phyloP scores from a whole-genome alignment of 2,329 filamentous ascomycete species.

The Phialophora expanda region DNA sequence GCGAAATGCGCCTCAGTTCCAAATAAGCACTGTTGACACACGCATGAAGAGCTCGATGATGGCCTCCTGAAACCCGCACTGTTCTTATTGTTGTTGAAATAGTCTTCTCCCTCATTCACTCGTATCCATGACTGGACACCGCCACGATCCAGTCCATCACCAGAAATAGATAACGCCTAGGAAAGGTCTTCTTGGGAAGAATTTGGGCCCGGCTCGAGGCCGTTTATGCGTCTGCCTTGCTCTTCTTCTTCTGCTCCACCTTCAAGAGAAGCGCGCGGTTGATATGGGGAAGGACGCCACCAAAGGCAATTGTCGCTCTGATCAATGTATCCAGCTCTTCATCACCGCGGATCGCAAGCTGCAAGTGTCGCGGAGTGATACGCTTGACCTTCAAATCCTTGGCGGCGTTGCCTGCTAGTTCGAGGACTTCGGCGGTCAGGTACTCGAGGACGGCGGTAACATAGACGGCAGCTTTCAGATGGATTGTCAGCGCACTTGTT shows the following conservation, averaged over 20 bases:
- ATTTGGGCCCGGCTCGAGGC: not conserved
- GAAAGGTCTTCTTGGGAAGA: not conserved
- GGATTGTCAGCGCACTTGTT: constrained; percentile 9
- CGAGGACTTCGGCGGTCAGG: constrained; percentile 94
- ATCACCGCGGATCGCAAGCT: constrained; percentile 97
- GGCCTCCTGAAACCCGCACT: constrained; percentile 27
- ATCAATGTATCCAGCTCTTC: constrained; percentile 98
- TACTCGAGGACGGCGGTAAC: constrained; percentile 98
- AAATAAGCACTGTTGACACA: constrained; percentile 21
- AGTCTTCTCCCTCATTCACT: constrained; percentile 30
- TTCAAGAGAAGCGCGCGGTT: constrained; percentile 95
- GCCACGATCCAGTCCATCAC: constrained; percentile 22
- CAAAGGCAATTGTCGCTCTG: constrained; percentile 95
- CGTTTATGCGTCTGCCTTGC: constrained; percentile 53
- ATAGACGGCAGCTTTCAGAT: constrained; percentile 78
- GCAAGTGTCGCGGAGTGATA: constrained; percentile 95
- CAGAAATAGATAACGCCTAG: constrained; percentile 1
- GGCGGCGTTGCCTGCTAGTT: constrained; percentile 96
- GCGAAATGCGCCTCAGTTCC: constrained; percentile 1
- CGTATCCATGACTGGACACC: constrained; percentile 30
- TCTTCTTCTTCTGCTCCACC: constrained; percentile 97
- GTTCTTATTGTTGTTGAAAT: constrained; percentile 17
- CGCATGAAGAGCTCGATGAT: constrained; percentile 23
- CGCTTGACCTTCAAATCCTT: constrained; percentile 99
- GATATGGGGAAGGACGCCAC: constrained; percentile 98